Evolutionary conservation across 805 yeast species (phyloP).

Genomic region (Cyberlindnera misumaiensis): DNA sequence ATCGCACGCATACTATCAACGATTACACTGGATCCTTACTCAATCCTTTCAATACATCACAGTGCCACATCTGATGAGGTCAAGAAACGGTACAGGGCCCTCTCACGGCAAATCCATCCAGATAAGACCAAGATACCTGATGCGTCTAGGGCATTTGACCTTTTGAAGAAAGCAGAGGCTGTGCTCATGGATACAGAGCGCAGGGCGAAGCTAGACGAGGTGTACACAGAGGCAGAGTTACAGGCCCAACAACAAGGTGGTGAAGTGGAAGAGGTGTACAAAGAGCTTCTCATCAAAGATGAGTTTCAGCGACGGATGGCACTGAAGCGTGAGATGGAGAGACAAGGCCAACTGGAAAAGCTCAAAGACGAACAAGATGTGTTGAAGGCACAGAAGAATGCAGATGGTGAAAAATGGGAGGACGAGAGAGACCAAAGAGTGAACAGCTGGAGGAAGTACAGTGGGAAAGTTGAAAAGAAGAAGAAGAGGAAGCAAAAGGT

Average conservation of each 20-base stretch:
- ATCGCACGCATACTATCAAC: conserved; percentile 1
- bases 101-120: conserved; percentile 1
- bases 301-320: conserved; percentile 1
- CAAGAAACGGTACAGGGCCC: conserved; percentile 1
- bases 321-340: conserved; percentile 1
- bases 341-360: conserved; percentile 1
- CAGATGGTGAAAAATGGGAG: conserved; percentile 2
- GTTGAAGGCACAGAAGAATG: neutral
- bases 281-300: conserved; percentile 1
- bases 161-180: conserved; percentile 2
- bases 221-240: conserved; percentile 1
- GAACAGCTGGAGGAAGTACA: conserved; percentile 1
- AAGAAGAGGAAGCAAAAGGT: neutral
- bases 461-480: conserved; percentile 1
- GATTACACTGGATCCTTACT: conserved; percentile 1
- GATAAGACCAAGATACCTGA: conserved; percentile 1
- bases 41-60: neutral
- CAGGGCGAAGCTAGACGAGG: conserved; percentile 1
- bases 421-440: conserved; percentile 1
- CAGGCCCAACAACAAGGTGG: neutral
- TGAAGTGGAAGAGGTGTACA: conserved; percentile 1
- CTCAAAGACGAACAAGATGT: neutral
- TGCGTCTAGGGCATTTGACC: conserved; percentile 1
- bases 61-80: neutral
- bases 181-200: neutral